A percentile compares a stretch with the other conserved stretches of the same genome.
Conservation (phyloP, 805 yeast genomes). For the Teunomyces barrocoloradensis region DNA sequence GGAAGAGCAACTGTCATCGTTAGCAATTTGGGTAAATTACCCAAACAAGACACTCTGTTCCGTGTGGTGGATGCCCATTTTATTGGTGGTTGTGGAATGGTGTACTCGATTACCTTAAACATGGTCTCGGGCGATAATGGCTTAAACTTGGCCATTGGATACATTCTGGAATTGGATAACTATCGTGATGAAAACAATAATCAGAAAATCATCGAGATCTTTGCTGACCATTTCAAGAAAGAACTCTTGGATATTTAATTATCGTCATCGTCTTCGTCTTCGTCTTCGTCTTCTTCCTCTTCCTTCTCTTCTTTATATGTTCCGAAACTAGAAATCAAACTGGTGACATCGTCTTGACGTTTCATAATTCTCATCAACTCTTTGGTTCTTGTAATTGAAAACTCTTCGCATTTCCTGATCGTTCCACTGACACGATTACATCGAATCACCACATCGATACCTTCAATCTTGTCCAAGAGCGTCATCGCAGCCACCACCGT, state of each 20-base stretch:
- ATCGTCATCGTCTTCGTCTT: slow-evolving; percentile 4
- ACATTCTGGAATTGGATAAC: slow-evolving; percentile 8
- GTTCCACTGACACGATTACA: slow-evolving; percentile 81
- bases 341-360: slow-evolving; percentile 7
- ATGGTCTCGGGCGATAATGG: slow-evolving; percentile 10
- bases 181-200: not conserved
- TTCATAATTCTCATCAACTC: slow-evolving; percentile 28
- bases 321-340: not conserved
- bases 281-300: slow-evolving; percentile 5
- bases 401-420: slow-evolving; percentile 76
- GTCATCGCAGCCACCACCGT: slow-evolving; percentile 66
- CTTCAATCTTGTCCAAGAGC: slow-evolving; percentile 51
- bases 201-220: slow-evolving; percentile 8
- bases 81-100: slow-evolving; percentile 7
- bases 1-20: slow-evolving; percentile 8
- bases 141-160: slow-evolving; percentile 8
- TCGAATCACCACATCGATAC: slow-evolving; percentile 50
- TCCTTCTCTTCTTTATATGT: not conserved
- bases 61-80: slow-evolving; percentile 9
- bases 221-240: slow-evolving; percentile 1
- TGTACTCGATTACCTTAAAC: slow-evolving; percentile 10
- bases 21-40: slow-evolving; percentile 11
- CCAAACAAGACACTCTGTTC: not conserved
- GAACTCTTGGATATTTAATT: not conserved
- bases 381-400: slow-evolving; percentile 51